Evolutionary conservation across 2,329 filamentous ascomycete species (phyloP).

Genomic region (Knoxdaviesia capensis): DNA sequence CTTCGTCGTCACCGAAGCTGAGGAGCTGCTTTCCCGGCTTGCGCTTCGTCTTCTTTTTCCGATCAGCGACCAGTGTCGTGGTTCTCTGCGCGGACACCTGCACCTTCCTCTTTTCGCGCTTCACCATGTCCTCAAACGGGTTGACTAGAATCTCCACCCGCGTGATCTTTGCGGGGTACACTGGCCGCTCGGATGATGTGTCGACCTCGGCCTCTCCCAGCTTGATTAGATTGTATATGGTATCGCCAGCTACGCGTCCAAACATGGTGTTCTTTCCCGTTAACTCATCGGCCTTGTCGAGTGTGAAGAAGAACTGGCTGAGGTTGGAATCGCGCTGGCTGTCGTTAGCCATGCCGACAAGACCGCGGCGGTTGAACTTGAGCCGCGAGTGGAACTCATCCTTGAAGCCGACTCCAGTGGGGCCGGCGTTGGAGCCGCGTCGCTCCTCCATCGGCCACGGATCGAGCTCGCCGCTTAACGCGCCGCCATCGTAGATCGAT

Average conservation of each 20-base stretch:
- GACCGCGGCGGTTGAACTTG: slow-evolving; percentile 77
- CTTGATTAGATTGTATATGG: slow-evolving; percentile 87
- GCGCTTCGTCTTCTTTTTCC: slow-evolving; percentile 43
- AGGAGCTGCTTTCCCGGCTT: slow-evolving; percentile 58
- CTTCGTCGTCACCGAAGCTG: slow-evolving; percentile 59
- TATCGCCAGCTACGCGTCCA: slow-evolving; percentile 78
- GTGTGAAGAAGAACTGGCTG: slow-evolving; percentile 92
- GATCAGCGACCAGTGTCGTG: slow-evolving; percentile 23
- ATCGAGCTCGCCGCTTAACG: slow-evolving; percentile 52
- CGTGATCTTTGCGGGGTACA: slow-evolving; percentile 69
- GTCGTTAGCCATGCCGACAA: slow-evolving; percentile 93
- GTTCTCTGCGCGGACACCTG: slow-evolving; percentile 17
- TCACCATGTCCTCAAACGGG: slow-evolving; percentile 65
- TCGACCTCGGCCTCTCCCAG: slow-evolving; percentile 77
- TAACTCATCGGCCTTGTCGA: slow-evolving; percentile 69
- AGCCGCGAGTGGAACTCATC: slow-evolving; percentile 87
- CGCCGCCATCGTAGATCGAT: slow-evolving; percentile 75
- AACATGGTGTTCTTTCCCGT: slow-evolving; percentile 86
- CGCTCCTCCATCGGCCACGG: slow-evolving; percentile 49
- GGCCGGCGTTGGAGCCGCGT: slow-evolving; percentile 38
- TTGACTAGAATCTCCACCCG: slow-evolving; percentile 59
- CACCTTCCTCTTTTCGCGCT: slow-evolving; percentile 23
- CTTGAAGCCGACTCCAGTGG: slow-evolving; percentile 38
- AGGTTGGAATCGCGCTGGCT: slow-evolving; percentile 62
- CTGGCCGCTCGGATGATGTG: slow-evolving; percentile 58